Percentiles rank a stretch among this genome's conserved stretches.
Evolutionary conservation across 2,329 filamentous ascomycete species (phyloP).

Genomic region (Paecilomyces sp.): DNA sequence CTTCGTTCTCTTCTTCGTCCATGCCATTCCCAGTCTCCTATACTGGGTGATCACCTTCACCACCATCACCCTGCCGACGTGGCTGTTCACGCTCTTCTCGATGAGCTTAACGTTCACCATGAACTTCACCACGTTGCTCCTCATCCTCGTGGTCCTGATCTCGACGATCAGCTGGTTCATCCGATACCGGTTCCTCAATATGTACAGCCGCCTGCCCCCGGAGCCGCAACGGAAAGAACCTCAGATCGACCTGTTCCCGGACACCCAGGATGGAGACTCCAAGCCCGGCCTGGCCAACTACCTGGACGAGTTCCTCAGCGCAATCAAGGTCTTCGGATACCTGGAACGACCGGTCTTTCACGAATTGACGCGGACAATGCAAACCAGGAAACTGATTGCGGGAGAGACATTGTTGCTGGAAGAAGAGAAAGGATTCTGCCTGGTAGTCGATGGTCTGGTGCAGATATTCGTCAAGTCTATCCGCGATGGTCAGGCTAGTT

Average conservation of each 20-base stretch:
- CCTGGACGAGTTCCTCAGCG: slow-evolving; percentile 92
- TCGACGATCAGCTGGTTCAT: slow-evolving; percentile 92
- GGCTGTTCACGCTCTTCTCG: slow-evolving; percentile 83
- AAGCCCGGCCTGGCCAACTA: slow-evolving; percentile 95
- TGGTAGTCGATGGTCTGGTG: slow-evolving; percentile 92
- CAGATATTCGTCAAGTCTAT: slow-evolving; percentile 97
- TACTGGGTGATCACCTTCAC: slow-evolving; percentile 80
- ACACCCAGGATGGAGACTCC: slow-evolving; percentile 78
- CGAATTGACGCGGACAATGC: slow-evolving; percentile 95
- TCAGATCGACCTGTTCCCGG: slow-evolving; percentile 89
- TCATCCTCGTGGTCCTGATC: slow-evolving; percentile 68
- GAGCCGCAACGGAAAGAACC: slow-evolving; percentile 95
- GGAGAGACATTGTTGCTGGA: slow-evolving; percentile 92
- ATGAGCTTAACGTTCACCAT: slow-evolving; percentile 95
- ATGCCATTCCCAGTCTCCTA: slow-evolving; percentile 50
- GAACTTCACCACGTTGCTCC: slow-evolving; percentile 92
- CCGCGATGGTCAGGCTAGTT: slow-evolving; percentile 32
- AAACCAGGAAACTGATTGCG: slow-evolving; percentile 91
- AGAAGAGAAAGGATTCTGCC: slow-evolving; percentile 95
- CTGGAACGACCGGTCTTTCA: slow-evolving; percentile 95
- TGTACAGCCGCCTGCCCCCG: slow-evolving; percentile 88
- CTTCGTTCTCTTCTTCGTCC: slow-evolving; percentile 42
- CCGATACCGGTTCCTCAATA: slow-evolving; percentile 90
- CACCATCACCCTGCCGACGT: slow-evolving; percentile 81
- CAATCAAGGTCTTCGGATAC: slow-evolving; percentile 98